phyloP scores from a whole-genome alignment of 306 rosid species.

The Carpinus viminea region DNA sequence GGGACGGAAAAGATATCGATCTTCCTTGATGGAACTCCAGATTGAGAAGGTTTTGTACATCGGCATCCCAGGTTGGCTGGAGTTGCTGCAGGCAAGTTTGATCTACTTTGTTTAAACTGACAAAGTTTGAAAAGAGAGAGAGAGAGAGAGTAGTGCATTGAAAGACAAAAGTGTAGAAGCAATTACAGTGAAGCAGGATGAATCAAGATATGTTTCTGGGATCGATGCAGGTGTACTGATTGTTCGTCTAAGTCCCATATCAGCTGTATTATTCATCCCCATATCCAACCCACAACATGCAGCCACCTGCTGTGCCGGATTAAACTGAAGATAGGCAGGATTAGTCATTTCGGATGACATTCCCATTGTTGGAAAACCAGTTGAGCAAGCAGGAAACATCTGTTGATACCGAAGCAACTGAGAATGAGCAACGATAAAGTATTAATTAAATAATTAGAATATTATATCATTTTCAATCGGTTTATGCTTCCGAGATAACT shows the following conservation, averaged over 20 bases:
- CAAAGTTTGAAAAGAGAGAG: background rate
- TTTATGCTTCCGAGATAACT: too few species aligned
- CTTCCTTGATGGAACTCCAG: constrained; percentile 56
- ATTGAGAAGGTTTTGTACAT: constrained; percentile 52
- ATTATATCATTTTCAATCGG: too few species aligned
- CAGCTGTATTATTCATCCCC: constrained; percentile 51
- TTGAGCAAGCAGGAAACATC: constrained; percentile 59
- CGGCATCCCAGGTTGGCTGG: constrained; percentile 64
- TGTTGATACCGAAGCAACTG: constrained; percentile 27
- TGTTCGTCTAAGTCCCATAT: constrained; percentile 55
- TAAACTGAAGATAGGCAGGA: constrained; percentile 60
- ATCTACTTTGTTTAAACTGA: constrained; percentile 10
- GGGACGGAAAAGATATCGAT: constrained; percentile 52
- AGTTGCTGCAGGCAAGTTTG: constrained; percentile 48
- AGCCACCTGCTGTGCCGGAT: constrained; percentile 56
- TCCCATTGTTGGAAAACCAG: constrained; percentile 56
- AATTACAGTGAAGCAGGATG: constrained; percentile 68
- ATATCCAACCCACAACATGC: constrained; percentile 61
- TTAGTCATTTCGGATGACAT: constrained; percentile 52
- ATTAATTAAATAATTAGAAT: too few species aligned
- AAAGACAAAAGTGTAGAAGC: background rate
- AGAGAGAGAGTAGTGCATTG: background rate
- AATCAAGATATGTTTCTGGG: constrained; percentile 63
- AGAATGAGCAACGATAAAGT: background rate
- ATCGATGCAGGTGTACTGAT: constrained; percentile 56